Evolutionary conservation across 495 filamentous ascomycete species (phyloP).

Genomic region (Trichoderma asperelloides): DNA sequence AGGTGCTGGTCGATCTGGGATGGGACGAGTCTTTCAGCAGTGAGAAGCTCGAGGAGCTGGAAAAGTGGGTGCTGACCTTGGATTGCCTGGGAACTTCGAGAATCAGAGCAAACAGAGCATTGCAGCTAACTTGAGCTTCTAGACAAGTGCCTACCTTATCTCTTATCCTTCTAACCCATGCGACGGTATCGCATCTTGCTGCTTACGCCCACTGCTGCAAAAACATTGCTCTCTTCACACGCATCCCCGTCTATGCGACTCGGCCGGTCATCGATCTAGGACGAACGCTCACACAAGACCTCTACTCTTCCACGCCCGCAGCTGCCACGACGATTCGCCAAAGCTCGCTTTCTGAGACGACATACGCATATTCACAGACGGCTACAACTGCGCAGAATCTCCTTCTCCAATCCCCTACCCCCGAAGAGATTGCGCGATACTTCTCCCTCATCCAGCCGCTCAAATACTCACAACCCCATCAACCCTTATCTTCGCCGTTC

Average conservation of each 20-base stretch:
- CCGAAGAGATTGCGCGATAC: conserved; percentile 83
- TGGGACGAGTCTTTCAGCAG: conserved; percentile 90
- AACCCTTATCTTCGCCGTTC: conserved; percentile 75
- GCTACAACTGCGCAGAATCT: conserved; percentile 40
- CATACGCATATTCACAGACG: conserved; percentile 47
- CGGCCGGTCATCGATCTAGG: conserved; percentile 87
- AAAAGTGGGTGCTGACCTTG: conserved; percentile 55
- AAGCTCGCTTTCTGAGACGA: conserved; percentile 58
- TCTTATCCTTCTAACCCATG: conserved; percentile 88
- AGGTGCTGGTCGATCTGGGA: conserved; percentile 87
- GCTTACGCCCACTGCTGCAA: conserved; percentile 97
- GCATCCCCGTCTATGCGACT: conserved; percentile 95
- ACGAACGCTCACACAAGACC: conserved; percentile 80
- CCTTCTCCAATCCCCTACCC: conserved; percentile 68
- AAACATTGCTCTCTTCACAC: conserved; percentile 80
- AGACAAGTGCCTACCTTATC: conserved; percentile 88
- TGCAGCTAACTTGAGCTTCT: conserved; percentile 13
- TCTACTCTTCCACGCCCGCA: conserved; percentile 82
- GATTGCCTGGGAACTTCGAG: background rate
- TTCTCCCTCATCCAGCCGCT: conserved; percentile 88
- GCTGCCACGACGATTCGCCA: conserved; percentile 71
- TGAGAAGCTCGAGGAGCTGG: conserved; percentile 70
- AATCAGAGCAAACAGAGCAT: background rate
- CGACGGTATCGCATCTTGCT: conserved; percentile 80
- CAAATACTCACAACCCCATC: conserved; percentile 94